phyloP scores from a whole-genome alignment of 257 asterid species.

The Salvia hispanica region DNA sequence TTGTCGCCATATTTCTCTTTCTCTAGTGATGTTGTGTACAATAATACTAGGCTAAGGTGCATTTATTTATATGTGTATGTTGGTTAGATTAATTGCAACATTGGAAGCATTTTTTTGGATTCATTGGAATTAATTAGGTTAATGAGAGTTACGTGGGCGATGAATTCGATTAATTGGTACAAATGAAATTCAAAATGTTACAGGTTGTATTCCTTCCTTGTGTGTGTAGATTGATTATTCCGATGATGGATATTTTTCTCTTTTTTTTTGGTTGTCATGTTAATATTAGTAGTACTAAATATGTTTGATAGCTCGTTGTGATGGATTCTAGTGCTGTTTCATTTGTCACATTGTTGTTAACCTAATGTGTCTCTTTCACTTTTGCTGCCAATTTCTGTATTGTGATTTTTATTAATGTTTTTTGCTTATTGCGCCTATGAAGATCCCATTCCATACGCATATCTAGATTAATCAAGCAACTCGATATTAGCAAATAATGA shows the following conservation, averaged over 20 bases:
- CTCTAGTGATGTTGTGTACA: neutral
- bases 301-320: too few relatives aligned
- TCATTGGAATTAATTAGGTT: neutral
- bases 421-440: too few relatives aligned
- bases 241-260: constrained; percentile 24
- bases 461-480: too few relatives aligned
- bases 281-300: neutral
- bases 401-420: too few relatives aligned
- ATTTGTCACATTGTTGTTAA: neutral
- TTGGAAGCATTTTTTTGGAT: constrained; percentile 14
- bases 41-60: neutral
- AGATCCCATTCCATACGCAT: too few relatives aligned
- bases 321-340: neutral
- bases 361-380: too few relatives aligned
- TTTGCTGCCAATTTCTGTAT: too few relatives aligned
- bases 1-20: neutral
- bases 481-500: too few relatives aligned
- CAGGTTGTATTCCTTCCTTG: constrained; percentile 35
- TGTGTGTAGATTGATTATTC: constrained; percentile 32
- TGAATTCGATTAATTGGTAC: constrained; percentile 27
- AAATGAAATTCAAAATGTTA: constrained; percentile 8
- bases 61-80: neutral
- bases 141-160: constrained; percentile 25
- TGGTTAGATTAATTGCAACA: too few relatives aligned
- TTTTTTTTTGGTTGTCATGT: neutral